phyloP scores from a whole-genome alignment of 129 eudicot species.

The Flaveria linearis region DNA sequence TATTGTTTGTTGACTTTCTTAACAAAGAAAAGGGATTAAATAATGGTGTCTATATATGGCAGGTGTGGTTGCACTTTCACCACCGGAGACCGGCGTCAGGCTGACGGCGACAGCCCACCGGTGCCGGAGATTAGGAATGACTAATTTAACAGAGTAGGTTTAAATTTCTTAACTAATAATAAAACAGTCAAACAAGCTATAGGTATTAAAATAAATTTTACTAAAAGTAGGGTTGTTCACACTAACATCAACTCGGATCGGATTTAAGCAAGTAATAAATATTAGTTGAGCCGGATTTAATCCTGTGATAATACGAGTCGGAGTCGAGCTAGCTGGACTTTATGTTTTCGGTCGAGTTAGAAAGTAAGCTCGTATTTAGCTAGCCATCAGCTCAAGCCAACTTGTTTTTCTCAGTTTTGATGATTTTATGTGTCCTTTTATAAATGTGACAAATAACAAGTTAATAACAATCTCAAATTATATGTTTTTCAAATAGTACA shows the following conservation, averaged over 20 bases:
- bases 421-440: not conserved
- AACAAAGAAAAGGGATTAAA: not conserved
- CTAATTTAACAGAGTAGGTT: not conserved
- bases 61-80: constrained; percentile 1
- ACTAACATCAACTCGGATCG: no score
- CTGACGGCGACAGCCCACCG: not conserved
- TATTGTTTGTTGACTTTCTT: not conserved
- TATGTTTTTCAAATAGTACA: not conserved
- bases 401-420: not conserved
- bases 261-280: no score
- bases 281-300: no score
- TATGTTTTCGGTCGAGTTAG: not conserved
- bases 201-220: not conserved
- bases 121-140: not conserved
- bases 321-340: no score
- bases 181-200: no score
- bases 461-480: not conserved
- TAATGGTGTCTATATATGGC: not conserved
- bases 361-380: not conserved
- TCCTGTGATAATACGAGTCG: no score
- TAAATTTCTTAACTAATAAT: not conserved
- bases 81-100: not conserved
- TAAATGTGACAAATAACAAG: not conserved
- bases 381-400: not conserved
- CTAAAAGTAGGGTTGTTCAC: not conserved